Base-by-base conservation (phyloP, 1,284 basidiomycete species). In the Apiotrichum porosum region DNA sequence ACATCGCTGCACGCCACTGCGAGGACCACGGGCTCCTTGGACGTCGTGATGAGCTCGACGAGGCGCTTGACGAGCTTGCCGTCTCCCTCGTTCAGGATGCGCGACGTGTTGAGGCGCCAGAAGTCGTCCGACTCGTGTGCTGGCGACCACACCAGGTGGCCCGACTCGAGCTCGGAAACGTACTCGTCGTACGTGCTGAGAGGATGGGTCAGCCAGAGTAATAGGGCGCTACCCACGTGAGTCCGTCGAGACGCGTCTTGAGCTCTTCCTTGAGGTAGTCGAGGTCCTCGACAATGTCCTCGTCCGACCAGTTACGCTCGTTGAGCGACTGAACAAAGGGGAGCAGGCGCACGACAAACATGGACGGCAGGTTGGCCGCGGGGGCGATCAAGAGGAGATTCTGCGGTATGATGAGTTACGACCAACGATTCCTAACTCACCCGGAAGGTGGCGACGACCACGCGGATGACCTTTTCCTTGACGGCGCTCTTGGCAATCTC, bases 381-480 rank as follows among this genome's bases (percentile, higher is more conserved):
- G 72, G 71, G 3, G 72, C 68, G 22, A 72, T 61, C 23, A 79
- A 77, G 14, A 97, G 82, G 24, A 97, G 78, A 69, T 97, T 97
- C 87, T 92, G 65, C 4, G 10, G 23, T 14, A 23, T 21, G 3
- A 38, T 54, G 24, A 54, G 47, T 38, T n/a, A n/a, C n/a, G n/a
- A n/a, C n/a, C n/a, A n/a, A n/a, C 26, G 46, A 10, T 26, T 18
- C 21, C 10, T 1, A 2, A 47, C 77, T 55, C 65, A 90, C 90
- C 52, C 85, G 78, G 76, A 97, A 88, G 0, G 92, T 93, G 8
- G 94, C 89, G 10, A 97, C 79, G 44, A 94, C 83, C n/a, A 98
- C 86, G 17, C 94, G 84, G 53, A 91, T 87, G 23, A 98, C 90
- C 72, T 99, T 99, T 75, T 98, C 94, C 75, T 99, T 99, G 36